Base-by-base conservation (phyloP, 345 rosid genomes). In the Gossypium ekmanianum region DNA sequence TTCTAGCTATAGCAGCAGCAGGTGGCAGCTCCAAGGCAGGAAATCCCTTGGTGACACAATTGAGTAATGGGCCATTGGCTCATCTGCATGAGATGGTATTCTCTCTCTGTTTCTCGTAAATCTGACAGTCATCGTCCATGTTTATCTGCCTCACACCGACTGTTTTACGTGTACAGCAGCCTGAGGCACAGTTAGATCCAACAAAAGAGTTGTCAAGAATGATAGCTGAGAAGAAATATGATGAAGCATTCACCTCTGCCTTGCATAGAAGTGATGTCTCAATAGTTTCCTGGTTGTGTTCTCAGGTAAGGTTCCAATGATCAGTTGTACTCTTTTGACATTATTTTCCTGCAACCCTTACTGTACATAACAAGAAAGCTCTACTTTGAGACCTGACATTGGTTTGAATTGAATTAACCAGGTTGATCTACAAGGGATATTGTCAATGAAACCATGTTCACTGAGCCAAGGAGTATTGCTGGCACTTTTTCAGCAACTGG, bases 401-500 rank as follows among this genome's bases (percentile, higher is more conserved):
- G 63, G 57, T 68, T 6, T 57, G 29, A 22, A 57, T 9, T 62
- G 62, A 34, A 67, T 73, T 57, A 39, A 20, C 58, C 81, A 91
- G 96, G 93, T 89, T 39, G 93, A 88, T 81, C 73, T 89, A 57
- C 83, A 70, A 22, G 80, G 83, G 44, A 79, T 91, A 2, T 78
- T 91, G 77, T 69, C 87, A 7, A 50, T 75, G 76, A 54, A 68
- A 20, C 90, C 93, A 0, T 64, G 85, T 10, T 90, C 91, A 22
- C 79, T 91, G 61, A 88, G 88, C 85, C 96, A 86, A 75, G 91
- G 96, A 76, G 92, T 89, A 54, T 76, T 91, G 34, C 85, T 91
- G 20, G 87, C 93, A 13, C 96, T 91, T 73, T 88, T 91, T n/a
- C 96, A 91, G 84, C 96, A 91, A 24, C 67, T 91, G 79, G 85